phyloP scores from a whole-genome alignment of 2,329 filamentous ascomycete genomes.

The Lecanosticta acicola region DNA sequence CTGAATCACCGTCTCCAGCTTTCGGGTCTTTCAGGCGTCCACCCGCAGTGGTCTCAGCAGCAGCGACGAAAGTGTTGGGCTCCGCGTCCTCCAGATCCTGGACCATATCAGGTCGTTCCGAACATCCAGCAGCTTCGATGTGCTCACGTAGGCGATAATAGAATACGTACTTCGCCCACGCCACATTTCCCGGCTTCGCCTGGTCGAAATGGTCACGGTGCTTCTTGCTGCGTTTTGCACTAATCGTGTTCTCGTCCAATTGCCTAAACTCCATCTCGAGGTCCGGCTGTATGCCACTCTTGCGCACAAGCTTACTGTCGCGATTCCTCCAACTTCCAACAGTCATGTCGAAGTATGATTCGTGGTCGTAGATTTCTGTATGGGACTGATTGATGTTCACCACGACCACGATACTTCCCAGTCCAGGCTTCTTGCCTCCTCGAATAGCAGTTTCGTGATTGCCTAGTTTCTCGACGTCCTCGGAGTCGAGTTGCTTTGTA shows the following conservation, averaged over 20 bases:
- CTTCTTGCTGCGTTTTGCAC: constrained; percentile 12
- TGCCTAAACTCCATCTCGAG: constrained; percentile 17
- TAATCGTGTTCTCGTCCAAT: constrained; percentile 8
- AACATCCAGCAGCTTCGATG: constrained; percentile 22
- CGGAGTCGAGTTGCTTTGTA: constrained; percentile 10
- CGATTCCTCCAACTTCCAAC: constrained; percentile 18
- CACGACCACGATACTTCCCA: constrained; percentile 20
- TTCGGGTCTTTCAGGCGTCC: background rate
- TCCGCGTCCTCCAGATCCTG: constrained; percentile 11
- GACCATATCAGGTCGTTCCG: constrained; percentile 6
- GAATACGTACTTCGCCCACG: constrained; percentile 40
- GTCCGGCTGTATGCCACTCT: constrained; percentile 22
- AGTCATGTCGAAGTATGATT: constrained; percentile 12
- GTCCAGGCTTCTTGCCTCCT: constrained; percentile 6
- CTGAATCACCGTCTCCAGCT: too few species aligned
- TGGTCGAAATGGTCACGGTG: constrained; percentile 16
- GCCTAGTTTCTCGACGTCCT: background rate
- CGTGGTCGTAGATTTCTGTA: constrained; percentile 12
- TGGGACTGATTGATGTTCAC: constrained; percentile 15
- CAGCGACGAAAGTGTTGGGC: constrained; percentile 1
- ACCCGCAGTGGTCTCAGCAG: background rate
- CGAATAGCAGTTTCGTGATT: background rate
- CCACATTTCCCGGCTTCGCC: constrained; percentile 31
- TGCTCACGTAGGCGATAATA: constrained; percentile 34
- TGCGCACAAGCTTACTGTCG: constrained; percentile 6